Evolutionary conservation across 2,329 filamentous ascomycete species (phyloP).

Genomic region (Phaeosphaeriaceae sp.): DNA sequence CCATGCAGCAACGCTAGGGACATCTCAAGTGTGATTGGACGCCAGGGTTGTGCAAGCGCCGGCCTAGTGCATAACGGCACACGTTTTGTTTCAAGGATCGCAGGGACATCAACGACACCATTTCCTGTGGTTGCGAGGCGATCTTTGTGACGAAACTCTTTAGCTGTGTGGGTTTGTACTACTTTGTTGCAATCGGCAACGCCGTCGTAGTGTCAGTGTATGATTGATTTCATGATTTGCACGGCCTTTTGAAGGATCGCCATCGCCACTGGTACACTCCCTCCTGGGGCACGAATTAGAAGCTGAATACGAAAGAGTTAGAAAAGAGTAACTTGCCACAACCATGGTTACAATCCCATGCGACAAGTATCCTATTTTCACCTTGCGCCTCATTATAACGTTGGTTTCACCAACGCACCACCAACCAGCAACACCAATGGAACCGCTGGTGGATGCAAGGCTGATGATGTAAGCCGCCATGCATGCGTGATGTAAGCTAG

Average conservation of each 20-base stretch:
- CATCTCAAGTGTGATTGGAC: slow-evolving; percentile 31
- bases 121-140: slow-evolving; percentile 9
- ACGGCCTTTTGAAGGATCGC: no score
- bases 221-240: no score
- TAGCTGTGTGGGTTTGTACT: slow-evolving; percentile 16
- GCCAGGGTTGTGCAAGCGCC: slow-evolving; percentile 30
- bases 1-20: slow-evolving; percentile 34
- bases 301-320: not conserved
- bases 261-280: not conserved
- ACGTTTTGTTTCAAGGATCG: slow-evolving; percentile 31
- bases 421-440: no score
- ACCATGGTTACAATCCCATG: no score
- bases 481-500: no score
- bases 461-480: no score
- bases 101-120: slow-evolving; percentile 11
- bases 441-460: no score
- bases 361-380: no score
- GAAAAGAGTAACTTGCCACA: not conserved
- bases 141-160: no score
- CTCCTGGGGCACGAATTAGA: not conserved
- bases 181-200: slow-evolving; percentile 13
- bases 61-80: slow-evolving; percentile 31
- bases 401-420: no score
- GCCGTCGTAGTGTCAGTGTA: slow-evolving; percentile 4
- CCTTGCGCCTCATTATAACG: no score